Base-by-base conservation (phyloP, 2,329 filamentous ascomycete species). In the Xylaria sp. region DNA sequence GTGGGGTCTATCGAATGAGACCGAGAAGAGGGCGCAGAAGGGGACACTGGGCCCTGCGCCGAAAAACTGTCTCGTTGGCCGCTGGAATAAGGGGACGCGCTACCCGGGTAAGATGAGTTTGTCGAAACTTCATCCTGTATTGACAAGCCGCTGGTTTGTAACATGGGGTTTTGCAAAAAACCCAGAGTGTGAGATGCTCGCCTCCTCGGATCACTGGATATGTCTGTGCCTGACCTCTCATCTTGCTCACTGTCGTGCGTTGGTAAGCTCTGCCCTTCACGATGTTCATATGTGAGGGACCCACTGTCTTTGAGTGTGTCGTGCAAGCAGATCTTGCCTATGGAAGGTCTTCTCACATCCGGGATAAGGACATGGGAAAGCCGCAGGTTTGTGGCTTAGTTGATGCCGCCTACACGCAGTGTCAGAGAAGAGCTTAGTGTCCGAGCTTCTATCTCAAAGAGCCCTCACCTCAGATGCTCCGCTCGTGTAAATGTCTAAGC, bases 401-500 rank as follows among this genome's bases (percentile, higher is more conserved):
- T 88, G 83, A 72, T 88, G 86, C 55, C 86, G 83, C 69, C 86
- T 87, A 59, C 13, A 57, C 43, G 60, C 19, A 48, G 33, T 40
- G 61, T 70, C 75, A 67, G 76, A 73, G 63, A 54, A 60, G 17
- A n/a, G 13, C 23, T 23, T 35, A 29, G 5, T 46, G 19, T 17
- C 40, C 23, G 27, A 41, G 21, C 11, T 10, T 2, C 19, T 49
- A 38, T 37, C n/a, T 7, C 29, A 29, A 33, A 41, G 23, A 41
- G 15, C 23, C 48, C 72, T 73, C 67, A 87, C 85, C 84, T 84
- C 41, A 88, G 74, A 73, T 88, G 86, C 69, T 88, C 85, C 29
- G 85, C 86, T 69, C 86, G 78, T 11, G 85, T 87, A 64, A 88
- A 88, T 1, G 83, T 87, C 85, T 87, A 53, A 13, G 60, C 48